Conservation (phyloP, 768 basidiomycete species). For the Tylopilus plumbeoviolaceoides region DNA sequence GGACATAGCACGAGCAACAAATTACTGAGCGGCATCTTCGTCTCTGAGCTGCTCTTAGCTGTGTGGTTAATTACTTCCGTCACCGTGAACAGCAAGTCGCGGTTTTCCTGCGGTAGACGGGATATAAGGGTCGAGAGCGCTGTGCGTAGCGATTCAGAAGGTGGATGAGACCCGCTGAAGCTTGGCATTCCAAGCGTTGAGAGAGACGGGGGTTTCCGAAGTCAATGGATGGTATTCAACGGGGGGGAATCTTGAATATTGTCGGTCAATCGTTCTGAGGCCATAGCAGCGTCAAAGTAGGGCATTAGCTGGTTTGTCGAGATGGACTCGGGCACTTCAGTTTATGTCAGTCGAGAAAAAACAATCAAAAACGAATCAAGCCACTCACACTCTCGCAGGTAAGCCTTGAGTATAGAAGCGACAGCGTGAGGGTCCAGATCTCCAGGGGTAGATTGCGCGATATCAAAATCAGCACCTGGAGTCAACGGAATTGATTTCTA, state of each 20-base stretch:
- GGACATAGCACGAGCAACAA: conserved; percentile 86
- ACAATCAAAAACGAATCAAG: background rate
- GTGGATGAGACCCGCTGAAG: conserved; percentile 55
- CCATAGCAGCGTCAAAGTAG: conserved; percentile 75
- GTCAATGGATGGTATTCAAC: conserved; percentile 33
- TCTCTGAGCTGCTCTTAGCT: conserved; percentile 60
- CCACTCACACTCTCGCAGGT: conserved; percentile 79
- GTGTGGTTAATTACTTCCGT: conserved; percentile 77
- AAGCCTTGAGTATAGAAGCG: conserved; percentile 84
- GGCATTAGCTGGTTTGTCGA: conserved; percentile 68
- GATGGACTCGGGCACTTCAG: conserved; percentile 80
- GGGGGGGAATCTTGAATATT: conserved; percentile 30
- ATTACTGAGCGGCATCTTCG: conserved; percentile 92
- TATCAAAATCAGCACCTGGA: conserved; percentile 81
- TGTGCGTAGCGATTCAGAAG: conserved; percentile 54
- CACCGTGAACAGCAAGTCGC: conserved; percentile 80
- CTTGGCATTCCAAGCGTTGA: conserved; percentile 75
- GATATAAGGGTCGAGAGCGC: conserved; percentile 61
- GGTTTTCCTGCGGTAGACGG: conserved; percentile 73
- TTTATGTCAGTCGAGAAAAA: conserved; percentile 5
- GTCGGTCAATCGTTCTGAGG: conserved; percentile 42
- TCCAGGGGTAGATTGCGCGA: conserved; percentile 70
- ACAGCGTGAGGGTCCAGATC: conserved; percentile 95
- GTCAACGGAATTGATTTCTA: background rate
- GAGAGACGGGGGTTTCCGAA: conserved; percentile 76